phyloP scores from a whole-genome alignment of 2,329 filamentous ascomycete genomes.

The Calonectria montana region DNA sequence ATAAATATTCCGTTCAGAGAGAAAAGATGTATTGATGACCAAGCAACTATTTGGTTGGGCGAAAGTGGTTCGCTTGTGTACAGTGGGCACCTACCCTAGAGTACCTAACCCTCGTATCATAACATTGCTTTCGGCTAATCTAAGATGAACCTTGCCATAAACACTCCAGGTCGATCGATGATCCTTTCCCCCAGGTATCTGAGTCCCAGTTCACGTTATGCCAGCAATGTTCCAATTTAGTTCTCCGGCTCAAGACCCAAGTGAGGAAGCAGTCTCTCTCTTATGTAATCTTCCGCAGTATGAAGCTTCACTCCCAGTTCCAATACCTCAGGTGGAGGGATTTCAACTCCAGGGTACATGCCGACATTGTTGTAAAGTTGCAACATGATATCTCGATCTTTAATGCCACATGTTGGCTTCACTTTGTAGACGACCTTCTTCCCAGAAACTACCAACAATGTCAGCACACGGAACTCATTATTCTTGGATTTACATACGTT shows the following conservation, averaged over 20 bases:
- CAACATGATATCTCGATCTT: background rate
- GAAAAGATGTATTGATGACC: too few relatives aligned
- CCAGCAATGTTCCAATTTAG: background rate
- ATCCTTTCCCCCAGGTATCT: too few relatives aligned
- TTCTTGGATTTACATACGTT: background rate
- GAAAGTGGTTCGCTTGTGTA: too few relatives aligned
- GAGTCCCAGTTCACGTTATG: too few relatives aligned
- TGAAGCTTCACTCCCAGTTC: background rate
- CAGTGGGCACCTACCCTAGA: too few relatives aligned
- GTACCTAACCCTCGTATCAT: too few relatives aligned
- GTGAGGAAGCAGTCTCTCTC: background rate
- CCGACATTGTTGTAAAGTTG: background rate
- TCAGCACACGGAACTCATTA: background rate
- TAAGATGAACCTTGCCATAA: too few relatives aligned
- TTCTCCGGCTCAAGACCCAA: background rate
- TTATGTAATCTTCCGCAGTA: background rate
- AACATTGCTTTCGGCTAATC: too few relatives aligned
- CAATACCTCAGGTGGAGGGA: background rate
- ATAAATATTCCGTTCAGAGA: too few relatives aligned
- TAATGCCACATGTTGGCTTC: background rate
- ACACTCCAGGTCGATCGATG: too few relatives aligned
- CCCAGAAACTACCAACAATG: background rate
- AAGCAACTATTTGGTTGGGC: too few relatives aligned
- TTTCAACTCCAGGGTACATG: background rate
- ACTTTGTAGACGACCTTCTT: background rate